phyloP scores from a whole-genome alignment of 177 flowering plant genomes.

The Vitis hybrid region DNA sequence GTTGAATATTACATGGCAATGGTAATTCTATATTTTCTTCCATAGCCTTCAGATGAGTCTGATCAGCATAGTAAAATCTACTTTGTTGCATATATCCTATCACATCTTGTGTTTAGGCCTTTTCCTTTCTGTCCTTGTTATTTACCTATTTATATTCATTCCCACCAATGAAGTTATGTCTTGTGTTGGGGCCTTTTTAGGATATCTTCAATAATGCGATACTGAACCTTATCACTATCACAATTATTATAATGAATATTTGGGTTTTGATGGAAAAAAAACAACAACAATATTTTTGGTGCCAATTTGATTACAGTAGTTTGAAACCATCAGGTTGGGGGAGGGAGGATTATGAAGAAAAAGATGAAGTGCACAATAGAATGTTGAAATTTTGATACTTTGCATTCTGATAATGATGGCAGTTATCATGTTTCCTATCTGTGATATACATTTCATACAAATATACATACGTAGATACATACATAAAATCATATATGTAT shows the following conservation, averaged over 20 bases:
- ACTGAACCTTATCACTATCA: not conserved
- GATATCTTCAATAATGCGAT: not conserved
- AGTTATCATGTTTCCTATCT: too few species aligned
- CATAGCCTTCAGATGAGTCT: not conserved
- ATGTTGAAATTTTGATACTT: too few species aligned
- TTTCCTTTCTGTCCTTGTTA: not conserved
- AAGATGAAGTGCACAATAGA: not conserved
- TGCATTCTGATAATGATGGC: too few species aligned
- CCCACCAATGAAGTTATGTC: not conserved
- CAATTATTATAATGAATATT: not conserved
- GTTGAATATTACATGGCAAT: not conserved
- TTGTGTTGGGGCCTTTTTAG: not conserved
- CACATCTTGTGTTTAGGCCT: not conserved
- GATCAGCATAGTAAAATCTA: not conserved
- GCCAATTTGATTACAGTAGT: not conserved
- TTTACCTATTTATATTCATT: not conserved
- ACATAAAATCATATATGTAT: too few species aligned
- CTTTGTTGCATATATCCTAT: not conserved
- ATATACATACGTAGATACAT: too few species aligned
- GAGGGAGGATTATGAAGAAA: not conserved
- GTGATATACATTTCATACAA: too few species aligned
- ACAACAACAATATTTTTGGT: not conserved
- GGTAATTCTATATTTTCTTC: not conserved
- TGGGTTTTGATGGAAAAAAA: too few species aligned
- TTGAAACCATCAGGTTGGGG: not conserved